Percentiles rank a stretch among this genome's conserved stretches.
Conservation (phyloP, 2,329 filamentous ascomycete species). For the Ophiostoma tasmaniense region DNA sequence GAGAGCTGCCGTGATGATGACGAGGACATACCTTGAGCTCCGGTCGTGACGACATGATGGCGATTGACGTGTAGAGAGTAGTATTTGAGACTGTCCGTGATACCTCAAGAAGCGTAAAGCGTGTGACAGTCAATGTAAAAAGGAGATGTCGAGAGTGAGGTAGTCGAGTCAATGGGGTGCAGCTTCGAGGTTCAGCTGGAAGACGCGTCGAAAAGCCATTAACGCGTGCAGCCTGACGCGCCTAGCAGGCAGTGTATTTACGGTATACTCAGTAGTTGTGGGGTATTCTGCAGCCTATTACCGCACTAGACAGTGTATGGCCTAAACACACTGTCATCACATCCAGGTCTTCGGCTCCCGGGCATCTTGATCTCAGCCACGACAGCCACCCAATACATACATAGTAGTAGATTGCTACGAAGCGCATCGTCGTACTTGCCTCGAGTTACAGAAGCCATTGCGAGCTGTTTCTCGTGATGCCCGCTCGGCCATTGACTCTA, state of each 20-base stretch:
- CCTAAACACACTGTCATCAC: not conserved
- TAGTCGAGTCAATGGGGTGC: not conserved
- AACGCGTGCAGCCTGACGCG: not conserved
- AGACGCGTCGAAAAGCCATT: constrained; percentile 7
- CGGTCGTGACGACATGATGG: constrained; percentile 58
- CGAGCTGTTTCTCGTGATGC: not conserved
- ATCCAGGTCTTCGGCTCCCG: not conserved
- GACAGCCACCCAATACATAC: not conserved
- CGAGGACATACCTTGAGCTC: constrained; percentile 53
- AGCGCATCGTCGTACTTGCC: not conserved
- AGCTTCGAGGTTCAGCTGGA: not conserved
- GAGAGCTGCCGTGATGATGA: not conserved
- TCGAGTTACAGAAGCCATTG: not conserved
- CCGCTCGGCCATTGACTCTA: not conserved
- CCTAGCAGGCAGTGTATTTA: not conserved
- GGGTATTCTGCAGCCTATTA: not conserved
- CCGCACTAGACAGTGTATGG: not conserved
- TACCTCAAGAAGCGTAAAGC: not conserved
- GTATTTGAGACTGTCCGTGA: not conserved
- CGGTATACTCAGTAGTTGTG: too few relatives aligned
- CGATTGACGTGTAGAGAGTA: not conserved
- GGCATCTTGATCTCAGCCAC: not conserved
- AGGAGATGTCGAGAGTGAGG: not conserved
- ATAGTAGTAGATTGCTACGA: too few relatives aligned
- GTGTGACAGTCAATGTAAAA: not conserved